phyloP scores from a whole-genome alignment of 176 grass and related monocot species.

The Ensete glaucum region DNA sequence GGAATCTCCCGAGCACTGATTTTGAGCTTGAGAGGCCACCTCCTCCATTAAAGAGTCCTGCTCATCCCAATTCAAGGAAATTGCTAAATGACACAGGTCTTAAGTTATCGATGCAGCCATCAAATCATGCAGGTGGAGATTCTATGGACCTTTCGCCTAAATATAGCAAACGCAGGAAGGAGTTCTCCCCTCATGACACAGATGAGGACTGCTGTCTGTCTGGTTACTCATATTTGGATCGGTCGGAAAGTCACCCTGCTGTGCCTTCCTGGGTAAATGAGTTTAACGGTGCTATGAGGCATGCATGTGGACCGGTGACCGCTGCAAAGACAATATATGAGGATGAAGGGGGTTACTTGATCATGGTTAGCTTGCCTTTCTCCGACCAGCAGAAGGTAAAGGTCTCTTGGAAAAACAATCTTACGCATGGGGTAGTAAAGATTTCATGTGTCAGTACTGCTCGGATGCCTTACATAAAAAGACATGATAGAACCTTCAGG shows the following conservation, averaged over 20 bases:
- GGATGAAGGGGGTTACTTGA: slow-evolving; percentile 80
- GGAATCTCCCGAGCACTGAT: slow-evolving; percentile 62
- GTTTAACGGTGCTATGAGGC: slow-evolving; percentile 75
- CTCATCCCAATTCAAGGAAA: slow-evolving; percentile 51
- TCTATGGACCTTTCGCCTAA: slow-evolving; percentile 33
- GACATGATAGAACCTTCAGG: slow-evolving; percentile 84
- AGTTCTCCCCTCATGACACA: slow-evolving; percentile 45
- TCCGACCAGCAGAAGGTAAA: slow-evolving; percentile 76
- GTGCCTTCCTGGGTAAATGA: slow-evolving; percentile 70
- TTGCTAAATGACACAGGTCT: slow-evolving; percentile 54
- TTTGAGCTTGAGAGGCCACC: slow-evolving; percentile 69
- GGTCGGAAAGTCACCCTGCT: slow-evolving; percentile 33
- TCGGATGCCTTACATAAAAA: slow-evolving; percentile 57
- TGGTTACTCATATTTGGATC: slow-evolving; percentile 55
- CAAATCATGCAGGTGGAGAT: slow-evolving; percentile 41
- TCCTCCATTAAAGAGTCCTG: slow-evolving; percentile 29
- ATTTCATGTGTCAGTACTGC: slow-evolving; percentile 58
- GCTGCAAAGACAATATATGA: slow-evolving; percentile 91
- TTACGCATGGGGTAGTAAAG: slow-evolving; percentile 71
- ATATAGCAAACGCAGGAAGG: slow-evolving; percentile 62
- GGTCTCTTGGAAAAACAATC: slow-evolving; percentile 89
- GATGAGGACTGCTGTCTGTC: slow-evolving; percentile 55
- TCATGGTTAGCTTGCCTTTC: slow-evolving; percentile 81
- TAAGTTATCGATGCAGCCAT: slow-evolving; percentile 62
- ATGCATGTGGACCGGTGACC: slow-evolving; percentile 71